phyloP scores from a whole-genome alignment of 2,329 filamentous ascomycete genomes.

The Diplocarpon rosae region DNA sequence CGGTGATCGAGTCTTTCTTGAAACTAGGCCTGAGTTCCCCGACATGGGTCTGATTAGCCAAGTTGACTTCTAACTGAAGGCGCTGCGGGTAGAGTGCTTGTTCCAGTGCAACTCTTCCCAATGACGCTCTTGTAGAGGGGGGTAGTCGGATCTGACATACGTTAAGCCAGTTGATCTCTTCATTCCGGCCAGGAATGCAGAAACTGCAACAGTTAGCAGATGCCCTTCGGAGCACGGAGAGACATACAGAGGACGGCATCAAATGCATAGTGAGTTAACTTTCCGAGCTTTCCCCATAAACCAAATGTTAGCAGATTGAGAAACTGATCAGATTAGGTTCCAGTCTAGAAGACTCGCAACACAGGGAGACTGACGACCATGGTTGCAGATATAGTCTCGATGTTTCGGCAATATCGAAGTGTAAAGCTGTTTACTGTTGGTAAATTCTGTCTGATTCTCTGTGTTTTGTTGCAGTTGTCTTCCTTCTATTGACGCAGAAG shows the following conservation, averaged over 20 bases:
- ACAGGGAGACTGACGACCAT: conserved; percentile 31
- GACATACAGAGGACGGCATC: conserved; percentile 81
- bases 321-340: conserved; percentile 40
- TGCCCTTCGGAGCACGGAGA: background rate
- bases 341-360: conserved; percentile 26
- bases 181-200: conserved; percentile 91
- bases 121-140: background rate
- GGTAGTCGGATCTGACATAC: conserved; percentile 48
- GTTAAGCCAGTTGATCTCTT: conserved; percentile 95
- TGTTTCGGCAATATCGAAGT: background rate
- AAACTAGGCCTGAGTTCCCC: conserved; percentile 58
- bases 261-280: conserved; percentile 88
- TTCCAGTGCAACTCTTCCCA: too few relatives aligned
- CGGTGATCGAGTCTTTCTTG: conserved; percentile 73
- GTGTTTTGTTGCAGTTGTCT: conserved; percentile 4
- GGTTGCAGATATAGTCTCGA: conserved; percentile 12
- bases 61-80: conserved; percentile 5
- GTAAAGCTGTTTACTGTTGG: background rate
- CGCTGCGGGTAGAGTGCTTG: background rate
- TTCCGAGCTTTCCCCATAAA: conserved; percentile 72
- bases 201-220: conserved; percentile 48
- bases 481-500: conserved; percentile 1
- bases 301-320: conserved; percentile 60
- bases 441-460: background rate
- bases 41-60: conserved; percentile 35